Evolutionary conservation across 2,329 filamentous ascomycete species (phyloP).

Genomic region (Chaetomium sp.): DNA sequence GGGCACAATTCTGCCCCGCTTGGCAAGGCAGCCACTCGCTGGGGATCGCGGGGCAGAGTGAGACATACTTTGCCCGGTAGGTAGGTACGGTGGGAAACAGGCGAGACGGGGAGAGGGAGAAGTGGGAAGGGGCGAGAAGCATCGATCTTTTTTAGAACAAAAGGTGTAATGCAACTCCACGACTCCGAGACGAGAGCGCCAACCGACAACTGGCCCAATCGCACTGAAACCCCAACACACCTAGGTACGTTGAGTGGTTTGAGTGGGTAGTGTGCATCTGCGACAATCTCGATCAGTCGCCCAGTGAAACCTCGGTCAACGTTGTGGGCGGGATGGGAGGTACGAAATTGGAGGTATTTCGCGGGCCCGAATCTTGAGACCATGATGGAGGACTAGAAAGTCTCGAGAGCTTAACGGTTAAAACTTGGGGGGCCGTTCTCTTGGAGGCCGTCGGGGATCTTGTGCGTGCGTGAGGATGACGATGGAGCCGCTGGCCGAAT

Average conservation of each 20-base stretch:
- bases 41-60: background rate
- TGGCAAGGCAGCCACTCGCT: background rate
- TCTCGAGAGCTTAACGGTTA: no score
- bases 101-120: no score
- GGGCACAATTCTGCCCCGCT: conserved; percentile 15
- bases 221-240: background rate
- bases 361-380: no score
- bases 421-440: no score
- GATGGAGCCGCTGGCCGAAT: no score
- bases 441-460: no score
- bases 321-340: background rate
- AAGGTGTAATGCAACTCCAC: background rate
- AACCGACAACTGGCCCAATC: background rate
- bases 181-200: background rate
- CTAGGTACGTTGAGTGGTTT: background rate
- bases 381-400: no score
- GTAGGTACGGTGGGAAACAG: no score
- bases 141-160: no score
- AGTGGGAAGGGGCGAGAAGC: no score
- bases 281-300: conserved; percentile 2
- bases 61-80: background rate
- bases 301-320: conserved; percentile 14
- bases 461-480: no score
- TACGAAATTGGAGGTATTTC: background rate
- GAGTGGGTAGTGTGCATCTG: conserved; percentile 2